Evolutionary conservation across 345 rosid genomes (phyloP).

Genomic region (Tarenaya hassleriana): DNA sequence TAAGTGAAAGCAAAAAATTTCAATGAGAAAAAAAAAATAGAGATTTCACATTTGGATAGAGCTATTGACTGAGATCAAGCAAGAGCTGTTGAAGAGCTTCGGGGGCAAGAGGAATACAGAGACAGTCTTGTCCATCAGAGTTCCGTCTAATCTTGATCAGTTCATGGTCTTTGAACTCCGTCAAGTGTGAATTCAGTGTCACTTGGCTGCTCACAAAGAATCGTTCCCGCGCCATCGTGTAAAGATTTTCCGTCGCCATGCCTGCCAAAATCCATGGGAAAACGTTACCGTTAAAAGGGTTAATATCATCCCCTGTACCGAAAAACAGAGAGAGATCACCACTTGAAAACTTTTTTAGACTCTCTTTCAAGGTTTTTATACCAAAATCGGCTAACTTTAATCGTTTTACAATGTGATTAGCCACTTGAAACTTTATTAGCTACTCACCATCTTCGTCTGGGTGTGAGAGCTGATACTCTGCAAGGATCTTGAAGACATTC

Average conservation of each 20-base stretch:
- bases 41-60: not conserved
- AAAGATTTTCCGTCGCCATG: constrained; percentile 61
- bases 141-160: constrained; percentile 70
- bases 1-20: not conserved
- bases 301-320: not conserved
- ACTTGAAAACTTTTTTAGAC: too few species aligned
- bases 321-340: not conserved
- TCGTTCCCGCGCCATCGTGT: constrained; percentile 60
- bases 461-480: constrained; percentile 69
- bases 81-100: constrained; percentile 66
- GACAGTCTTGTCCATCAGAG: constrained; percentile 87
- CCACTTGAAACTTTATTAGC: too few species aligned
- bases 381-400: too few species aligned
- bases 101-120: constrained; percentile 57
- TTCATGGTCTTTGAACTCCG: constrained; percentile 92
- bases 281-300: constrained; percentile 3
- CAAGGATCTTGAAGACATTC: constrained; percentile 81
- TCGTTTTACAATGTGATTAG: too few species aligned
- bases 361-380: too few species aligned
- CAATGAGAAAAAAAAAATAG: not conserved
- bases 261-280: too few species aligned
- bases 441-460: constrained; percentile 75
- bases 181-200: constrained; percentile 79
- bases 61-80: constrained; percentile 47
- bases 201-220: constrained; percentile 90